Conservation (phyloP, 1,284 basidiomycete genomes). For the Sporisorium sorghi region DNA sequence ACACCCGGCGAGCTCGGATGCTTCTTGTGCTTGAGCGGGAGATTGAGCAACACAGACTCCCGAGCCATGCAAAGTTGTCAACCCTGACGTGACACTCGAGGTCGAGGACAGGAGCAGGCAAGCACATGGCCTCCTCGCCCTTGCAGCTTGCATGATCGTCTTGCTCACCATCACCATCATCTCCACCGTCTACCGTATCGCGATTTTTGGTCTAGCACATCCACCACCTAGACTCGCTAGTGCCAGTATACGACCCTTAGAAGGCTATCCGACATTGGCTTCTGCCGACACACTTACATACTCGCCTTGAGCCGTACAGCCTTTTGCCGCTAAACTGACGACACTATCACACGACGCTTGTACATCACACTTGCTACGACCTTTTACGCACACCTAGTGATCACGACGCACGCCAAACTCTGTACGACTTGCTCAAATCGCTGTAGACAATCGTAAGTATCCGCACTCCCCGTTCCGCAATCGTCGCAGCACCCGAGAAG, state of each 20-base stretch:
- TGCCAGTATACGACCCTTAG: too few species aligned
- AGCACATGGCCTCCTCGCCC: slow-evolving; percentile 3
- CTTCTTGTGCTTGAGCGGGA: too few species aligned
- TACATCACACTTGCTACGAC: neutral
- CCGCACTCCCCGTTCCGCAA: too few species aligned
- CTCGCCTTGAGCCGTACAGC: neutral
- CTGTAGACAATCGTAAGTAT: too few species aligned
- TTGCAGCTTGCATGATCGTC: slow-evolving; percentile 5
- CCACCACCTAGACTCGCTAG: too few species aligned
- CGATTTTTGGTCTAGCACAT: neutral
- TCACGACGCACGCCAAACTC: too few species aligned
- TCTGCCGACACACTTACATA: neutral
- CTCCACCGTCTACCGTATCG: neutral
- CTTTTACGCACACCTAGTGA: neutral
- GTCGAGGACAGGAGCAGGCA: neutral
- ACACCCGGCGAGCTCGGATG: too few species aligned
- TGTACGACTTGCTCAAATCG: too few species aligned
- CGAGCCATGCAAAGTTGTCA: neutral
- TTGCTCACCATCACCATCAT: slow-evolving; percentile 4
- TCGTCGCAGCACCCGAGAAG: too few species aligned
- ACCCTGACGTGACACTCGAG: neutral
- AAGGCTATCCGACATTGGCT: neutral
- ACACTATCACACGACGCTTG: neutral
- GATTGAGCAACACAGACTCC: slow-evolving; percentile 1
- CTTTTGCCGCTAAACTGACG: neutral